Percentiles rank a stretch among this genome's conserved stretches.
phyloP scores from a whole-genome alignment of 345 rosid species.

The Gossypium herbaceum region DNA sequence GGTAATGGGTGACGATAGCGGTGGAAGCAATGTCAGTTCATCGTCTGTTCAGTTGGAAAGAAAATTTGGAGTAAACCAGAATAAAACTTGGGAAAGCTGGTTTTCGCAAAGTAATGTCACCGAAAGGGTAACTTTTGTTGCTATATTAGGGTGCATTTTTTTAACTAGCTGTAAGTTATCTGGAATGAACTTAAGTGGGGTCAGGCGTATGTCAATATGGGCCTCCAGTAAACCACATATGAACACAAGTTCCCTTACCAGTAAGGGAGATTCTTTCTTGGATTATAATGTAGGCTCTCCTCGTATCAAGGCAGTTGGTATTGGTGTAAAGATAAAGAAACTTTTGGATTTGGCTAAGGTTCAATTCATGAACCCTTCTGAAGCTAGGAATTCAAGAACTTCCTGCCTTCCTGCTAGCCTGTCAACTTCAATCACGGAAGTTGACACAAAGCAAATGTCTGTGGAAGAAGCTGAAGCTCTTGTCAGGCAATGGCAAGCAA shows the following conservation, averaged over 20 bases:
- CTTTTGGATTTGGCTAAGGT: slow-evolving; percentile 41
- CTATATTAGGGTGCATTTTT: slow-evolving; percentile 55
- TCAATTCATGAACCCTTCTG: slow-evolving; percentile 36
- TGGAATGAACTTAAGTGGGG: slow-evolving; percentile 33
- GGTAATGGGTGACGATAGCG: slow-evolving; percentile 34
- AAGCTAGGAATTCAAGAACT: slow-evolving; percentile 29
- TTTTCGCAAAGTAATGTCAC: slow-evolving; percentile 34
- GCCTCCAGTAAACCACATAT: slow-evolving; percentile 28
- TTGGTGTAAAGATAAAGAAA: slow-evolving; percentile 41
- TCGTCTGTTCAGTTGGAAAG: slow-evolving; percentile 64
- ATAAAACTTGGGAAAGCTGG: slow-evolving; percentile 53
- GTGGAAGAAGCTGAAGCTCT: slow-evolving; percentile 86
- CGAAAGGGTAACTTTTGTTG: slow-evolving; percentile 43
- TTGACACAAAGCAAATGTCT: slow-evolving; percentile 59
- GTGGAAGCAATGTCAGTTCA: slow-evolving; percentile 38
- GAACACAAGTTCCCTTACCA: slow-evolving; percentile 35
- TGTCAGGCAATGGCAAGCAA: slow-evolving; percentile 83
- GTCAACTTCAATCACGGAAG: slow-evolving; percentile 34
- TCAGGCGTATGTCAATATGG: slow-evolving; percentile 34
- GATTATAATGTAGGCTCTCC: slow-evolving; percentile 26
- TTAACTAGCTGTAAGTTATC: slow-evolving; percentile 49
- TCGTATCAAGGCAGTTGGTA: slow-evolving; percentile 29
- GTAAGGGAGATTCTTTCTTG: slow-evolving; percentile 34
- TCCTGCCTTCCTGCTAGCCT: slow-evolving; percentile 41
- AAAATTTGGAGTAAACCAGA: slow-evolving; percentile 43